Evolutionary conservation across 257 asterid species (phyloP), one percentile per base, ranked within the genome.

Genomic region (Jacaranda mimosifolia): DNA sequence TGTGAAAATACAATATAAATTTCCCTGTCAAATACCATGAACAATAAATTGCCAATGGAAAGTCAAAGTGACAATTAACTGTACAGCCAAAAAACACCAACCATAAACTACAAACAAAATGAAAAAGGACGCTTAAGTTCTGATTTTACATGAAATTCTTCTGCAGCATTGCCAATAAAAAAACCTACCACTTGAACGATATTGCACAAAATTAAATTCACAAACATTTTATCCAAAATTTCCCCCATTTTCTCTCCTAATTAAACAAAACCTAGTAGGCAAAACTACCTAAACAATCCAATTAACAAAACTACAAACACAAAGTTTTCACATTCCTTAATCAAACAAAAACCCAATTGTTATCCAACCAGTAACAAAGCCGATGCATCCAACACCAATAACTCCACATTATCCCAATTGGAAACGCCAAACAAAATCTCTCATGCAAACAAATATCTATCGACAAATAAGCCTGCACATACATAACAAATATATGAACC

Each of bases 401-500:
- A 35, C 70, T 74, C 79, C 70, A 69, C 74, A 77, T 69, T 74
- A 17, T 17, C 81, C 78, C 39, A 80, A 69, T 68, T 32, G 64
- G 15, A 72, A 56, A 35, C 69, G 17, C 55, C 17, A 36, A 40
- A 77, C 74, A 53, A 52, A 39, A 64, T 69, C 63, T 55, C 46
- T 42, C 84, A 83, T 56, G 84, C 86, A 80, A 68, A 32, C 70
- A 75, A 62, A 60, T 56, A 65, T 65, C 53, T 70, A 83, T 63
- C 77, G 42, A 83, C 39, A 66, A 8, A 82, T 43, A 81, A 12
- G 63, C 82, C 80, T 81, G 80, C 84, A 78, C 78, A 83, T 70
- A 76, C 58, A 75, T 55, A 60, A 75, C 49, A 56, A 39, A 74
- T 9, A 68, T 63, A 55, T 17, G 69, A 21, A 56, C 14, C 60